A percentile compares a stretch with the other conserved stretches of the same genome.
Evolutionary conservation across 2,329 filamentous ascomycete genomes (phyloP).

Genomic region (Iodosphaeria phyllophila): DNA sequence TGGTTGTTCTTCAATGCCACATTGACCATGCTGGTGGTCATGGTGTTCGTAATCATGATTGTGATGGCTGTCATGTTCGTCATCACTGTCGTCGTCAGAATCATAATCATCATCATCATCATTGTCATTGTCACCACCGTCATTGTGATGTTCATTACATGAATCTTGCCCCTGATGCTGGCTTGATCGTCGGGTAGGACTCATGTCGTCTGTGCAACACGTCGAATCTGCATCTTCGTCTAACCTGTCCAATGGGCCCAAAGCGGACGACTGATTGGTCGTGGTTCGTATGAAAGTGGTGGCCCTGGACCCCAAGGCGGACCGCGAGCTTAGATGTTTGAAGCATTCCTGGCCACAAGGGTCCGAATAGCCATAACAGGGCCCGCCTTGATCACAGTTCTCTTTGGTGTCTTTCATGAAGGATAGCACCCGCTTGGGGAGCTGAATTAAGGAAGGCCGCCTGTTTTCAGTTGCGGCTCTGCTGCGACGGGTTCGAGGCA

Average conservation of each 20-base stretch:
- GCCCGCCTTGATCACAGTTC: slow-evolving; percentile 40
- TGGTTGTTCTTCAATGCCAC: no score
- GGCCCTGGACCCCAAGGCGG: slow-evolving; percentile 15
- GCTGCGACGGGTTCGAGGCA: slow-evolving; percentile 6
- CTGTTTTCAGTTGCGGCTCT: slow-evolving; percentile 17
- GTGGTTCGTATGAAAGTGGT: slow-evolving; percentile 22
- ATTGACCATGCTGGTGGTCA: no score
- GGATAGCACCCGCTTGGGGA: slow-evolving; percentile 39
- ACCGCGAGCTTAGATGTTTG: slow-evolving; percentile 30
- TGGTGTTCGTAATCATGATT: slow-evolving; percentile 2
- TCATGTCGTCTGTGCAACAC: no score
- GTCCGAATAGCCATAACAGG: slow-evolving; percentile 46
- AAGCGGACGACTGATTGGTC: slow-evolving; percentile 12
- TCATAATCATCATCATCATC: slow-evolving; percentile 4
- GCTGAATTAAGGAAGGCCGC: slow-evolving; percentile 32
- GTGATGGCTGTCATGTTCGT: slow-evolving; percentile 15
- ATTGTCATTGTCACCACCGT: no score
- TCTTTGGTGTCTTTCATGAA: slow-evolving; percentile 46
- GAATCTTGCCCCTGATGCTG: no score
- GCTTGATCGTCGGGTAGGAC: no score
- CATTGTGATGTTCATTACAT: no score
- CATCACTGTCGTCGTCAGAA: slow-evolving; percentile 11
- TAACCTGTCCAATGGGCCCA: slow-evolving; percentile 5
- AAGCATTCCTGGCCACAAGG: slow-evolving; percentile 48
- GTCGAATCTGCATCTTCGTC: not conserved